These are phyloP conservation scores for Protea cynaroides DNA, from an alignment of 164 flowering plant genomes.

Conservation along the genomic window DNA sequence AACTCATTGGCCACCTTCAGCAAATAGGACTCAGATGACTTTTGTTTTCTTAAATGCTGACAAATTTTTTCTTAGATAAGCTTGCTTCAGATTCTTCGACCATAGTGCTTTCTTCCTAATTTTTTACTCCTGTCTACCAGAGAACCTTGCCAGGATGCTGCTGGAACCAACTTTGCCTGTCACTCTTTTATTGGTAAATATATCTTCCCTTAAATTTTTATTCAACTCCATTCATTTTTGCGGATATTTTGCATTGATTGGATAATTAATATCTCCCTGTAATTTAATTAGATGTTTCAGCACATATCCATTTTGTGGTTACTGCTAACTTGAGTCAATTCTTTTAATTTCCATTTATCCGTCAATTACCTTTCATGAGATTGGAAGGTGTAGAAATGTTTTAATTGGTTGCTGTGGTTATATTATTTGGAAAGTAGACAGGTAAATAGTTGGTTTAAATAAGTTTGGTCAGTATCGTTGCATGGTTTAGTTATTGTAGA, in stretches of 20 bases:
- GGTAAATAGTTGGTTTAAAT: too few species aligned
- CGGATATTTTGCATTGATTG: background rate
- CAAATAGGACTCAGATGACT: background rate
- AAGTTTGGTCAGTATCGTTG: too few species aligned
- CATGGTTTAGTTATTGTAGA: too few species aligned
- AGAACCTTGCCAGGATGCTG: constrained; percentile 43
- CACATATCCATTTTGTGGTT: too few species aligned
- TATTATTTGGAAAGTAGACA: too few species aligned
- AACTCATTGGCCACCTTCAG: background rate
- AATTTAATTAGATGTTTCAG: background rate
- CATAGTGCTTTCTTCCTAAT: constrained; percentile 4
- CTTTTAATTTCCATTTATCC: too few species aligned
- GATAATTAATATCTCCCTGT: background rate
- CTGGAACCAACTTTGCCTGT: constrained; percentile 52
- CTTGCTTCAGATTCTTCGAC: background rate
- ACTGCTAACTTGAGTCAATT: too few species aligned
- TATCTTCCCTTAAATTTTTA: constrained; percentile 3
- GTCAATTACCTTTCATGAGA: too few species aligned
- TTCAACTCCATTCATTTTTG: background rate
- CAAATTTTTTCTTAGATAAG: constrained; percentile 3
- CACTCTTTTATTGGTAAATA: constrained; percentile 47
- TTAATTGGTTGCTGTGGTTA: too few species aligned
- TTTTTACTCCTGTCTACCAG: constrained; percentile 25
- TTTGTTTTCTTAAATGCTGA: background rate
- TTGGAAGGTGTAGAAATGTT: too few species aligned